A percentile compares a stretch with the other conserved stretches of the same genome.
Evolutionary conservation across 192 early-diverging fungal genomes (phyloP).

Genomic region (Diversispora eburnea): DNA sequence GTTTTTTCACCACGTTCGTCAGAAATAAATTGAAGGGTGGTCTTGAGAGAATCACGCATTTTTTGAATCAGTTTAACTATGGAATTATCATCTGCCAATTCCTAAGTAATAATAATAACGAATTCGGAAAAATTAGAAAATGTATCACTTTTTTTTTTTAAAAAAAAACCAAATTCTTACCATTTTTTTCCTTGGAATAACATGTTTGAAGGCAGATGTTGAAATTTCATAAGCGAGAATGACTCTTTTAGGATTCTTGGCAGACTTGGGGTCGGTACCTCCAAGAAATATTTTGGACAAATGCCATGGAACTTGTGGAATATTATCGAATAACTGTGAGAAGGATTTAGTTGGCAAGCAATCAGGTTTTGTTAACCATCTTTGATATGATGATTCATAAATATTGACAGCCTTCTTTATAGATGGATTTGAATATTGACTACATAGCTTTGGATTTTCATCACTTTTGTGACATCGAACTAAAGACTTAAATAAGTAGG

Average conservation of each 20-base stretch:
- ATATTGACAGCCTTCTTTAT: neutral
- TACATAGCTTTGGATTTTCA: too few relatives aligned
- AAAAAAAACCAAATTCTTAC: neutral
- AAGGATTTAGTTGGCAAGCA: neutral
- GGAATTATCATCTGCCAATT: neutral
- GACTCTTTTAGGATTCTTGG: constrained; percentile 6
- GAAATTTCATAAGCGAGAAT: constrained; percentile 4
- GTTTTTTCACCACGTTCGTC: constrained; percentile 1
- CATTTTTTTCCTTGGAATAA: neutral
- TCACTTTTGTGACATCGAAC: neutral
- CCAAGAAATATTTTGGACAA: neutral
- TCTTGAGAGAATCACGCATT: neutral
- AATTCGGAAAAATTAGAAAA: neutral
- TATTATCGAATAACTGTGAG: neutral
- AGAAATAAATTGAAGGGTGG: neutral
- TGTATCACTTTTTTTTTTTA: neutral
- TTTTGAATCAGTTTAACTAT: neutral
- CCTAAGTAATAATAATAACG: neutral
- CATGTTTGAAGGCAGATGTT: neutral
- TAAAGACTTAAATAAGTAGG: neutral
- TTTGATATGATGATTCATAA: constrained; percentile 12
- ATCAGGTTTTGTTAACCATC: neutral
- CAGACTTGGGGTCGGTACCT: neutral
- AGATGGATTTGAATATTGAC: neutral
- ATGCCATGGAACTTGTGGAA: constrained; percentile 18